These are phyloP conservation scores for Boletus bicolor DNA, from an alignment of 768 basidiomycete genomes.

Conservation along the genomic window DNA sequence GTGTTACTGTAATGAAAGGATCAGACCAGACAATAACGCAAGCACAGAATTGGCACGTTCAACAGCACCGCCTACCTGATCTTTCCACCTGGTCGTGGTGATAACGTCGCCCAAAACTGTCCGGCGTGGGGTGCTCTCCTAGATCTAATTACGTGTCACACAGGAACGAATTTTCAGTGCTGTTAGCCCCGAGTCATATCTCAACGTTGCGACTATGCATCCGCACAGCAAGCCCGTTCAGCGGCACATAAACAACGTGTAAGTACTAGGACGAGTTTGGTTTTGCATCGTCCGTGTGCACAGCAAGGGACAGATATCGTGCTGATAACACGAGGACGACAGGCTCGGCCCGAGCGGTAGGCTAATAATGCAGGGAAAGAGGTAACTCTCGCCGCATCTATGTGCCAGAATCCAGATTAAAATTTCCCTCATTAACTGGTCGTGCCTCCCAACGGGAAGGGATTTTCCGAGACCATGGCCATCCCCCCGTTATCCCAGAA, in stretches of 20 bases:
- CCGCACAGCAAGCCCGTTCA: conserved; percentile 5
- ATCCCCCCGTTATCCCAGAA: conserved; percentile 22
- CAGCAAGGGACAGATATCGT: conserved; percentile 8
- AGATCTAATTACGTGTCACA: neutral
- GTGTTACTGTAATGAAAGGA: neutral
- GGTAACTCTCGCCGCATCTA: too few species aligned
- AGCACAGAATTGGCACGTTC: conserved; percentile 3
- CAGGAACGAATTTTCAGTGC: neutral
- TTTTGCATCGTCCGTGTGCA: conserved; percentile 3
- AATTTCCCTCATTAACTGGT: too few species aligned
- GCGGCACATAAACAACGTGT: conserved; percentile 11
- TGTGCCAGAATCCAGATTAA: too few species aligned
- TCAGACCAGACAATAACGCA: neutral
- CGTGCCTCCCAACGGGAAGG: conserved; percentile 7
- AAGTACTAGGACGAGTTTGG: neutral
- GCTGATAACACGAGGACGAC: conserved; percentile 31
- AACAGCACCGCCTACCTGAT: neutral
- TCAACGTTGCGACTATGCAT: neutral
- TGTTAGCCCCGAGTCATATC: neutral
- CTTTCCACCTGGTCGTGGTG: neutral
- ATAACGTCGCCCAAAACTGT: neutral
- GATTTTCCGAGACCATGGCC: conserved; percentile 10
- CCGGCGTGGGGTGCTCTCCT: neutral
- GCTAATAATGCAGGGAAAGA: neutral
- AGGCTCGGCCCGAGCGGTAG: conserved; percentile 15